These are phyloP conservation scores for Venturia carpophila DNA, from an alignment of 2,329 filamentous ascomycete species.

Conservation along the genomic window DNA sequence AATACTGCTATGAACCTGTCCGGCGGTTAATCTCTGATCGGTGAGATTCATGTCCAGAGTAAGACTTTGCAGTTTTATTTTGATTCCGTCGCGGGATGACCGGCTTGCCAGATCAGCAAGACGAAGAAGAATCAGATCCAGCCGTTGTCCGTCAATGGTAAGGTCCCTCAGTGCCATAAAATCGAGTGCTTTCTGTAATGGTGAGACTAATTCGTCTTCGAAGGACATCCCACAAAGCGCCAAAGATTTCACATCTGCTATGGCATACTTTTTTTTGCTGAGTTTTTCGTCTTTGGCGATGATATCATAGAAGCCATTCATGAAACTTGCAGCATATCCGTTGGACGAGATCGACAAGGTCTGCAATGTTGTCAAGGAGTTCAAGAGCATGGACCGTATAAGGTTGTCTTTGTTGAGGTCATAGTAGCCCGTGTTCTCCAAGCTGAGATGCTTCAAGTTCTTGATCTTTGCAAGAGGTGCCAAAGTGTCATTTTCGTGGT, in stretches of 20 bases:
- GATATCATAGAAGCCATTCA: neutral
- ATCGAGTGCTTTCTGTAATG: neutral
- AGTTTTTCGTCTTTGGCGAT: neutral
- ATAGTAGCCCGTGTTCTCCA: neutral
- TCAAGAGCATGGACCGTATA: neutral
- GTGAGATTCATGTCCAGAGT: neutral
- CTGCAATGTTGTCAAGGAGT: neutral
- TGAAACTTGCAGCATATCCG: neutral
- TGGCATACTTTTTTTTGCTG: neutral
- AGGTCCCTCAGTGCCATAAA: constrained; percentile 4
- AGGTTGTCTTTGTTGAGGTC: neutral
- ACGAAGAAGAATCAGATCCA: neutral
- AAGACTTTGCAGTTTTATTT: neutral
- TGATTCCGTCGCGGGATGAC: neutral
- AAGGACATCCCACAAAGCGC: neutral
- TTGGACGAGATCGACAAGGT: neutral
- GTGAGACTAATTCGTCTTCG: no score
- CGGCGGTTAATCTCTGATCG: neutral
- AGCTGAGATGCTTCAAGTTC: neutral
- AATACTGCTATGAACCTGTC: neutral
- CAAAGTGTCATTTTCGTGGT: neutral
- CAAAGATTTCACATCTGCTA: neutral
- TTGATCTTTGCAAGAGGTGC: neutral
- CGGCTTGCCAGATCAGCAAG: neutral
- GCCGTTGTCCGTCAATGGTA: neutral